Conservation (phyloP, 441 rosid genomes). For the Daphne laureola region DNA sequence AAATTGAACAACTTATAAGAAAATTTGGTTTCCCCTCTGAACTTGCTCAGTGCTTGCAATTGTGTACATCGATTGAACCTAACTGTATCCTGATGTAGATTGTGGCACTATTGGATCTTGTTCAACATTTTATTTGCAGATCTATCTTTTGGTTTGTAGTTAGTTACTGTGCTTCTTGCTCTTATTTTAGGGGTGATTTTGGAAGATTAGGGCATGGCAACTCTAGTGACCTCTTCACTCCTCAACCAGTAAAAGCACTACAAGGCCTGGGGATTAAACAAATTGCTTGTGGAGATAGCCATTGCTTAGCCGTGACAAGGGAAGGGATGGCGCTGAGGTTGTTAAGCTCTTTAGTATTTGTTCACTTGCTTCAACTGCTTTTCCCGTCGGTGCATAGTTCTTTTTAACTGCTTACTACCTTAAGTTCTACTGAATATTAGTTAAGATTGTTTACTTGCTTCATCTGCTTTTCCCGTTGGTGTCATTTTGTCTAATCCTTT, state of each 20-base stretch:
- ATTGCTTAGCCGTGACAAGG: slow-evolving; percentile 86
- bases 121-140: too few species aligned
- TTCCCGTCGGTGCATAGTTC: too few species aligned
- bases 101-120: neutral
- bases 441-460: too few species aligned
- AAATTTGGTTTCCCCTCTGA: neutral
- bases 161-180: slow-evolving; percentile 3
- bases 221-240: slow-evolving; percentile 87
- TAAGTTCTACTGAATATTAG: too few species aligned
- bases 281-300: slow-evolving; percentile 98
- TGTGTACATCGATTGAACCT: too few species aligned
- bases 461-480: too few species aligned
- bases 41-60: neutral
- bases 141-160: slow-evolving; percentile 1
- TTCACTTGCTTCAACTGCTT: neutral
- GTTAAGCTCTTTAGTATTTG: slow-evolving; percentile 14
- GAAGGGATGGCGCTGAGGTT: slow-evolving; percentile 87
- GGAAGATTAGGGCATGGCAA: slow-evolving; percentile 98
- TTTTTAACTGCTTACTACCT: too few species aligned
- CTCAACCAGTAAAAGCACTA: slow-evolving; percentile 78
- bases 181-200: slow-evolving; percentile 78
- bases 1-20: too few species aligned
- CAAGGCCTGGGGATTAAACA: slow-evolving; percentile 77
- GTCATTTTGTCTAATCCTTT: too few species aligned
- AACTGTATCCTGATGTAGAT: too few species aligned